Conservation (phyloP, 208 protist genomes). For the Naegleria lovaniensis region DNA sequence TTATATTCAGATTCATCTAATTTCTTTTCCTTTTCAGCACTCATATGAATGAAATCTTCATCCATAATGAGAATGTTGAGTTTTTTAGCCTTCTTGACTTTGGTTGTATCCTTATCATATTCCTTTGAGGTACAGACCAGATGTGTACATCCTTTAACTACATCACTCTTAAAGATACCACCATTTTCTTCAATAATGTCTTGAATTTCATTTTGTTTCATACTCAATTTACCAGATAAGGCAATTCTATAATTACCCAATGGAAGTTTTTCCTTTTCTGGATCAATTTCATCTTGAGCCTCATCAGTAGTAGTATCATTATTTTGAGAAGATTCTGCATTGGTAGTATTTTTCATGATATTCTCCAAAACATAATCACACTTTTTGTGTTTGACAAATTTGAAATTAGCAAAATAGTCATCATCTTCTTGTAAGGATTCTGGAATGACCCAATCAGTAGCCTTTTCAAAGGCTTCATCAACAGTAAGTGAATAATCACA, state of each 20-base stretch:
- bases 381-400: slow-evolving; percentile 21
- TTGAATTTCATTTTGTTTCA: neutral
- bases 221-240: neutral
- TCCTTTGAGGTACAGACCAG: neutral
- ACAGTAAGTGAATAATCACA: neutral
- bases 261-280: slow-evolving; percentile 5
- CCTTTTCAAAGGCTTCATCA: neutral
- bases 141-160: neutral
- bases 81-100: neutral
- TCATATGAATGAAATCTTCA: slow-evolving; percentile 2
- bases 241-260: slow-evolving; percentile 11
- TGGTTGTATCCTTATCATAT: neutral
- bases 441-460: neutral
- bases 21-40: neutral
- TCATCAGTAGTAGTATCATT: neutral
- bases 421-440: neutral
- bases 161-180: neutral
- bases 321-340: neutral
- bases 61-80: neutral
- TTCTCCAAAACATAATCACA: neutral
- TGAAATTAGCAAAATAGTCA: neutral
- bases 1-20: neutral
- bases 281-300: neutral
- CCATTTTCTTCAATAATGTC: neutral
- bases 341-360: no score